Base-by-base conservation (phyloP, 805 yeast genomes). In the Hanseniaspora hatyaiensis region DNA sequence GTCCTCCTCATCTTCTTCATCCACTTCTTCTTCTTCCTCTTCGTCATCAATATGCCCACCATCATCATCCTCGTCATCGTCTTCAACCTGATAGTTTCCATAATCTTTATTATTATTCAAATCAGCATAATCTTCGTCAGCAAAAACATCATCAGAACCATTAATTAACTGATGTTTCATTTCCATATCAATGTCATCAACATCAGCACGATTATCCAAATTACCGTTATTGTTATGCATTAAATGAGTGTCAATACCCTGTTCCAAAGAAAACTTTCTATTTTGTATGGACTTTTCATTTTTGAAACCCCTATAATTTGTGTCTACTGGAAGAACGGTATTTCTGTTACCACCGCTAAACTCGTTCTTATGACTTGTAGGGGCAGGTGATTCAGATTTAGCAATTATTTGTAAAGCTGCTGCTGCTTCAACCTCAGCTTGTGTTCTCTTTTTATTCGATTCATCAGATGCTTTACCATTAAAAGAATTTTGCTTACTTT, bases 361-460 rank as follows among this genome's bases (percentile, higher is more conserved):
- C 8, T 30, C 33, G 8, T 32, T 32, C 18, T 20, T 32, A 15
- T 15, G 2, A 19, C 13, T 13, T 13, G 39, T 5, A 4, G 40
- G 40, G 15, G 24, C 8, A n/a, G 49, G 49, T 11, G 49, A 45
- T 29, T 45, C 42, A 8, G 49, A 45, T 23, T 45, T 45, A 19
- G 42, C 28, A 45, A 45, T 37, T 18, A 37, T 37, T 31, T 45
- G 49, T 16, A 45, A 31, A 16, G 49, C 49, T 15, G 48, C 39
- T 8, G 38, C 42, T 9, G 49, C 42, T 24, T 37, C 40, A 37
- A 24, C 40, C 18, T 37, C 40, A 28, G 23, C 40, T 37, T 37
- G 31, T 24, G 40, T 26, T 24, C 40, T 37, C 15, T 18, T 26
- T 12, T 37, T 37, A n/a, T 15, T 26, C 31, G 26, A 37, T 8